phyloP scores from a whole-genome alignment of 1,139 yeast genomes.

The Nakaseomyces uthaithaninus region DNA sequence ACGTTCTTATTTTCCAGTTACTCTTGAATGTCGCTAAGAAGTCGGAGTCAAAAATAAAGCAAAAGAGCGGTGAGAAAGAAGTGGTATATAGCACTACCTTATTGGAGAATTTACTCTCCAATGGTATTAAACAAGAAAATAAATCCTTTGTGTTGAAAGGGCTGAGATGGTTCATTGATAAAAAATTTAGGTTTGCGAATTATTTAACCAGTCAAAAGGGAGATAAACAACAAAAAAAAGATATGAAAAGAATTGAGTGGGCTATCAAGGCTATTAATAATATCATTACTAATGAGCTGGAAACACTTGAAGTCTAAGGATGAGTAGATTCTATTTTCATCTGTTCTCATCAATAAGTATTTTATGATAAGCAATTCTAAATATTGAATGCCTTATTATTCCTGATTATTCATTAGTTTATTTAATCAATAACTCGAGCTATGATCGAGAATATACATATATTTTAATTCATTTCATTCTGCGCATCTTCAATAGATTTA shows the following conservation, averaged over 20 bases:
- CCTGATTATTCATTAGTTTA: slow-evolving; percentile 6
- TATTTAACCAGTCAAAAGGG: slow-evolving; percentile 40
- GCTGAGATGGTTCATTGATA: slow-evolving; percentile 56
- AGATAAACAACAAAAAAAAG: slow-evolving; percentile 37
- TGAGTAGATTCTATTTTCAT: not conserved
- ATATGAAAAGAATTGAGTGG: slow-evolving; percentile 60
- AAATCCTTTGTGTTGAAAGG: slow-evolving; percentile 55
- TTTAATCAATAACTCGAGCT: too few species aligned
- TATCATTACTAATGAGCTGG: slow-evolving; percentile 16
- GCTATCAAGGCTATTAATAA: slow-evolving; percentile 28
- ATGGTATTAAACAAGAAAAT: slow-evolving; percentile 50
- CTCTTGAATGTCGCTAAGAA: slow-evolving; percentile 59
- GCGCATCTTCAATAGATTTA: slow-evolving; percentile 44
- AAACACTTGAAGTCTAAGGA: not conserved
- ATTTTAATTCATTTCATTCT: slow-evolving; percentile 23
- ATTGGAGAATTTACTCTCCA: slow-evolving; percentile 47
- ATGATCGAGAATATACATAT: too few species aligned
- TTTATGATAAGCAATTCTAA: too few species aligned
- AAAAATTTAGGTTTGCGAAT: slow-evolving; percentile 44
- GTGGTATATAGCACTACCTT: slow-evolving; percentile 46
- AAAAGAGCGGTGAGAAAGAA: slow-evolving; percentile 32
- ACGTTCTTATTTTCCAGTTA: slow-evolving; percentile 60
- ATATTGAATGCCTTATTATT: too few species aligned
- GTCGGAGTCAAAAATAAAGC: slow-evolving; percentile 49
- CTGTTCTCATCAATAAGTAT: not conserved